Percentiles rank a stretch among this genome's conserved stretches.
These are phyloP conservation scores for Byssochlamys sp. DNA, from an alignment of 2,329 filamentous ascomycete genomes.

Conservation along the genomic window DNA sequence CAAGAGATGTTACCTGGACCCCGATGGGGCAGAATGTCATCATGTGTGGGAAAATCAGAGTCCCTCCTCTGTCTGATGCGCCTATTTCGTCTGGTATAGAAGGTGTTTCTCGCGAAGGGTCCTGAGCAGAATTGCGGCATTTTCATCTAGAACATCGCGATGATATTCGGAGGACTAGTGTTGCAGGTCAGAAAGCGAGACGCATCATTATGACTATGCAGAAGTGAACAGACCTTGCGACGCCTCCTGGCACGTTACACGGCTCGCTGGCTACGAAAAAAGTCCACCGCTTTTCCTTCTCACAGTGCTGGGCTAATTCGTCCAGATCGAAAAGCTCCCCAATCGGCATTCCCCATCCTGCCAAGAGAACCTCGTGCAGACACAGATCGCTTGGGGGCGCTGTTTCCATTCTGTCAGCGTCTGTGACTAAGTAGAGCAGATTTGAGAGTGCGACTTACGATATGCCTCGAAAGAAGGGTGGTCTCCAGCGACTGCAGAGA, in stretches of 20 bases:
- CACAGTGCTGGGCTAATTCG: conserved; percentile 9
- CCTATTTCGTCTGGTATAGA: conserved; percentile 10
- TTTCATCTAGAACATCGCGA: conserved; percentile 9
- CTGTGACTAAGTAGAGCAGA: background rate
- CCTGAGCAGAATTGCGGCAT: background rate
- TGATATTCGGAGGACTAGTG: conserved; percentile 8
- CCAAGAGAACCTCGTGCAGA: conserved; percentile 1
- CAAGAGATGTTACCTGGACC: conserved; percentile 61
- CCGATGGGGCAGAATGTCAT: conserved; percentile 76
- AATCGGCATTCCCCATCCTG: conserved; percentile 10
- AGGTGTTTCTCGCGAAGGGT: conserved; percentile 6
- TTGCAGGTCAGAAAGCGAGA: background rate
- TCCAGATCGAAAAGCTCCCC: conserved; percentile 17
- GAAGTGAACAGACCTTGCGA: background rate
- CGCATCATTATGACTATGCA: background rate
- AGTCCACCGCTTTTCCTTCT: conserved; percentile 9
- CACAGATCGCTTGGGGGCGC: background rate
- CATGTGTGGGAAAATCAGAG: conserved; percentile 57
- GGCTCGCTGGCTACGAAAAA: conserved; percentile 15
- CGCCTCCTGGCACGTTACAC: conserved; percentile 8
- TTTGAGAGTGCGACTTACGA: background rate
- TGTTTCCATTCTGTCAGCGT: background rate
- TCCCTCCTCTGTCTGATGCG: conserved; percentile 4
- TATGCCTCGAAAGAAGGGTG: background rate
- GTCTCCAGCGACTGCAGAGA: background rate